Conservation (phyloP, 2,329 filamentous ascomycete genomes). For the Thielaviopsis euricoi region DNA sequence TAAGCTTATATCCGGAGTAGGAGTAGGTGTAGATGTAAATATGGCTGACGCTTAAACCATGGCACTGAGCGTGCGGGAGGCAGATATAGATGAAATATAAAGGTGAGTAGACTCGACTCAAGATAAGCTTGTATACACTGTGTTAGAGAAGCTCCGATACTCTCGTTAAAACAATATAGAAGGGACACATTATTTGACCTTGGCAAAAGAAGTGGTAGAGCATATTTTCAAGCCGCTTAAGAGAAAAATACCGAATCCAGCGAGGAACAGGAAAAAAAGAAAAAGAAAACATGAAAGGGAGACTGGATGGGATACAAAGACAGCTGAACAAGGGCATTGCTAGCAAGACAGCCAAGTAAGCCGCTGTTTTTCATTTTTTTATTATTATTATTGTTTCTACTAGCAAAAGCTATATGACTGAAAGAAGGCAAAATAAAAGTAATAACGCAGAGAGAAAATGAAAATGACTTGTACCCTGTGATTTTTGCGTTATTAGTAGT, state of each 20-base stretch:
- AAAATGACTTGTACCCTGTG: neutral
- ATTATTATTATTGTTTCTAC: neutral
- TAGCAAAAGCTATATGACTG: no score
- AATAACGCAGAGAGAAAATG: neutral
- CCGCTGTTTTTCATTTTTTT: no score
- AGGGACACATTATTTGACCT: no score
- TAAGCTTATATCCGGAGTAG: no score
- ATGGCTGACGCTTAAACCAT: no score
- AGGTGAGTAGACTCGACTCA: no score
- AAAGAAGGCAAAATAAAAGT: neutral
- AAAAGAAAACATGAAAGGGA: neutral
- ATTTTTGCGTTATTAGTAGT: neutral
- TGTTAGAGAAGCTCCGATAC: no score
- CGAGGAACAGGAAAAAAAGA: neutral
- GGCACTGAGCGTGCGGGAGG: no score
- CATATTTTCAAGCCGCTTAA: neutral
- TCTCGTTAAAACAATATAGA: no score
- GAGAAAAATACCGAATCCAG: neutral
- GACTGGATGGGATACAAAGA: neutral
- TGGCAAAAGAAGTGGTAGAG: neutral
- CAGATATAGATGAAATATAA: no score
- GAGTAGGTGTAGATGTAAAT: no score
- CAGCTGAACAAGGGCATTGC: neutral
- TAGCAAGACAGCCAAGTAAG: neutral
- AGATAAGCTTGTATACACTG: no score